Percentiles rank a stretch among this genome's conserved stretches.
These are phyloP conservation scores for Pluteus cervinus DNA, from an alignment of 768 basidiomycete genomes.

Conservation along the genomic window DNA sequence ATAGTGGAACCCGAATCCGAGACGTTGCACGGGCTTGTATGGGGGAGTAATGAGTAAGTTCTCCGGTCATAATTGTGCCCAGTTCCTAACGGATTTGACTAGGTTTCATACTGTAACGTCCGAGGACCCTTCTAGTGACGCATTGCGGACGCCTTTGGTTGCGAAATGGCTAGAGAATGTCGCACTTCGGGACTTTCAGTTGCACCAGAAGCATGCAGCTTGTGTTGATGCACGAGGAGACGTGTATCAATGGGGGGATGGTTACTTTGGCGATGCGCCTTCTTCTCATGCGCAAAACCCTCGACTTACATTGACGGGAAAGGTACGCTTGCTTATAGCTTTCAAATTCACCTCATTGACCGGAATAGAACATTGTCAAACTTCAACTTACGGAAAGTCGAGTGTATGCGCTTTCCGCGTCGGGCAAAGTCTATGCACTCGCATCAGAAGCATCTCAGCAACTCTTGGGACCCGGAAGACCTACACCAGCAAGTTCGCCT, in stretches of 20 bases:
- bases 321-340: slow-evolving; percentile 33
- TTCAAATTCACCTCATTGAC: slow-evolving; percentile 1
- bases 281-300: slow-evolving; percentile 27
- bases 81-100: slow-evolving; percentile 3
- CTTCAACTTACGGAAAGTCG: slow-evolving; percentile 54
- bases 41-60: no score
- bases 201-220: slow-evolving; percentile 63
- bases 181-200: slow-evolving; percentile 66
- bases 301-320: slow-evolving; percentile 53
- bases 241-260: slow-evolving; percentile 80
- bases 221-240: slow-evolving; percentile 78
- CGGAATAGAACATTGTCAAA: slow-evolving; percentile 56
- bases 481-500: slow-evolving; percentile 36
- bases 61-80: no score
- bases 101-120: slow-evolving; percentile 45
- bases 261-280: slow-evolving; percentile 41
- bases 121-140: slow-evolving; percentile 27
- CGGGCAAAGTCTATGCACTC: slow-evolving; percentile 70
- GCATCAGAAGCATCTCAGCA: slow-evolving; percentile 48
- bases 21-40: no score
- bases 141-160: slow-evolving; percentile 43
- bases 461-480: slow-evolving; percentile 26
- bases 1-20: no score
- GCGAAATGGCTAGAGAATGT: slow-evolving; percentile 57
- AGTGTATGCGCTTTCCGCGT: slow-evolving; percentile 74